Base-by-base conservation (phyloP, 179 eudicot species). In the Beta lomatogona region DNA sequence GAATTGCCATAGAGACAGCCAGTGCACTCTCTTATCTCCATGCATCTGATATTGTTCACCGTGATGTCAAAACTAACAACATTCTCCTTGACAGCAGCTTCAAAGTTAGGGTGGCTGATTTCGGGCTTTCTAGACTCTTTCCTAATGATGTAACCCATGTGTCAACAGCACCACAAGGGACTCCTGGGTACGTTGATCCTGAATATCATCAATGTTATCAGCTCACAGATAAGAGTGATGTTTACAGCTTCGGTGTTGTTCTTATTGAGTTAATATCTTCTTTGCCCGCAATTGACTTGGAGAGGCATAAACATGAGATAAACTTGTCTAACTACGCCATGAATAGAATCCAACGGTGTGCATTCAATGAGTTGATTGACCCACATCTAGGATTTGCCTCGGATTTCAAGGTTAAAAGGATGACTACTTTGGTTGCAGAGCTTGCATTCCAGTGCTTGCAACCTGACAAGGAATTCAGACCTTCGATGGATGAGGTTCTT, bases 161-260 rank as follows among this genome's bases (percentile, higher is more conserved):
- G 54, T 92, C 98, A 54, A 93, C 97, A 0, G 91, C 93, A 15
- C 97, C 97, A 13, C 93, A 92, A 50, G 98, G 98, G 71, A 92
- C 98, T 41, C 94, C 96, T 0, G 97, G 94, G 16, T 93, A 93
- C 71, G 82, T 93, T 4, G 97, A 91, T 78, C 98, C 98, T 1
- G 91, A 91, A 67, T 94, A 94, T 77, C 86, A 91, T 80, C 87
- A 86, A 57, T 87, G 92, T 55, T 94, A 92, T 85, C 94, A 91
- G 74, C 86, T 94, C 4, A 94, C 98, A 4, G 86, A 76, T 36
- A 94, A 86, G 71, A 94, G 98, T 57, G 98, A 94, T 82, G 98
- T 94, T 41, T 94, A 91, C 73, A 94, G 94, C 86, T 94, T 94
- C 54, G 98, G 98, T 14, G 97, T 94, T 48, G 91, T 94, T 12